phyloP scores from a whole-genome alignment of 1,139 yeast genomes.

The Sugiyamaella novakii region DNA sequence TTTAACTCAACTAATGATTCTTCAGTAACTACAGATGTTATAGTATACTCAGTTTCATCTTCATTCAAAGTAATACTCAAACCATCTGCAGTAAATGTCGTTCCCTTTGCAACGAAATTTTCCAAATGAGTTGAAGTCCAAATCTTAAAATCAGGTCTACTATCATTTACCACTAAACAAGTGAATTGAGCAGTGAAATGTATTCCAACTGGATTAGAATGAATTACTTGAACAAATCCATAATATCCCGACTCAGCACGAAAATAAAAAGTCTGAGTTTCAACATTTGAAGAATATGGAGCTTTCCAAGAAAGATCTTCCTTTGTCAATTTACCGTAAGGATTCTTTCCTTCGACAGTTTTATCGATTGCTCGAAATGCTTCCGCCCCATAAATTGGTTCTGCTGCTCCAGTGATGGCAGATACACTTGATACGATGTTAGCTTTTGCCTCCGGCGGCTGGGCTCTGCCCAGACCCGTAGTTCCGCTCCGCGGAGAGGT shows the following conservation, averaged over 20 bases:
- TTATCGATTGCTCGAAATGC: constrained; percentile 84
- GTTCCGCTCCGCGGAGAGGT: constrained; percentile 7
- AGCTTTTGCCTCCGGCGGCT: constrained; percentile 10
- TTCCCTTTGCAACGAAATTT: constrained; percentile 74
- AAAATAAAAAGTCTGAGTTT: constrained; percentile 91
- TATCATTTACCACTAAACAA: constrained; percentile 67
- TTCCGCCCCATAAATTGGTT: constrained; percentile 92
- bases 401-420: constrained; percentile 94
- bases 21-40: constrained; percentile 67
- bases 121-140: constrained; percentile 94
- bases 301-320: constrained; percentile 74
- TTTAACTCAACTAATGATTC: constrained; percentile 74
- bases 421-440: too few species aligned
- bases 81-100: constrained; percentile 69
- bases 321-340: constrained; percentile 56
- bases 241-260: constrained; percentile 61
- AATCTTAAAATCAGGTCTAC: constrained; percentile 53
- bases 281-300: constrained; percentile 86
- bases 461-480: constrained; percentile 14
- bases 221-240: constrained; percentile 94
- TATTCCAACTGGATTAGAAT: constrained; percentile 85
- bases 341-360: constrained; percentile 56
- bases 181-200: constrained; percentile 95
- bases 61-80: constrained; percentile 63
- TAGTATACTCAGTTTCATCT: constrained; percentile 56